These are phyloP conservation scores for Limnomonas spitsbergensis DNA, from an alignment of 139 green algal genomes.

Conservation along the genomic window DNA sequence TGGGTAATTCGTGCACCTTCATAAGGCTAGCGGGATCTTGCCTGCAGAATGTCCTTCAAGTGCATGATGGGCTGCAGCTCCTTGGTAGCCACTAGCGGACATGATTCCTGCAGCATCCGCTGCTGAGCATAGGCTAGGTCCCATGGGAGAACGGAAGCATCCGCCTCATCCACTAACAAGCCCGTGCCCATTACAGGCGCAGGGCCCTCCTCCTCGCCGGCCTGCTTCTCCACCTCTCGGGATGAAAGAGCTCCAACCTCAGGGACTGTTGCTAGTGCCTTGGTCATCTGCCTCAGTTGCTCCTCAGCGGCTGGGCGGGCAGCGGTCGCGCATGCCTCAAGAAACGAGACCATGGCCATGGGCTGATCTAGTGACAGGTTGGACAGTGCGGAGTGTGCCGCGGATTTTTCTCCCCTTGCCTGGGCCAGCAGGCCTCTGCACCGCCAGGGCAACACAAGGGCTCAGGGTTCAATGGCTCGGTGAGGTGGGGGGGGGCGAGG, in stretches of 20 bases:
- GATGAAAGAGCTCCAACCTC: too few relatives aligned
- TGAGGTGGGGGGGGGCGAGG: too few relatives aligned
- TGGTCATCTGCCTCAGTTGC: not conserved
- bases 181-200: too few relatives aligned
- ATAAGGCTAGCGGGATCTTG: too few relatives aligned
- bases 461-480: too few relatives aligned
- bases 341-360: not conserved
- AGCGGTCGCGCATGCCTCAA: not conserved
- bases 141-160: not conserved
- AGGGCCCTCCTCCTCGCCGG: too few relatives aligned
- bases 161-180: too few relatives aligned
- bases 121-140: conserved; percentile 1
- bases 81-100: not conserved
- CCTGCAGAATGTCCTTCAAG: not conserved
- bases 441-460: too few relatives aligned
- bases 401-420: not conserved
- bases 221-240: too few relatives aligned
- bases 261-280: too few relatives aligned
- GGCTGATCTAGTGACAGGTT: not conserved
- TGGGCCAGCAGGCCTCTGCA: not conserved
- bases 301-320: not conserved
- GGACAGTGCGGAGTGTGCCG: not conserved
- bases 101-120: not conserved
- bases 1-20: too few relatives aligned
- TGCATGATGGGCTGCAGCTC: not conserved